Percentiles rank a stretch among this genome's conserved stretches.
Evolutionary conservation across 2,329 filamentous ascomycete species (phyloP).

Genomic region (Xylariaceae sp.): DNA sequence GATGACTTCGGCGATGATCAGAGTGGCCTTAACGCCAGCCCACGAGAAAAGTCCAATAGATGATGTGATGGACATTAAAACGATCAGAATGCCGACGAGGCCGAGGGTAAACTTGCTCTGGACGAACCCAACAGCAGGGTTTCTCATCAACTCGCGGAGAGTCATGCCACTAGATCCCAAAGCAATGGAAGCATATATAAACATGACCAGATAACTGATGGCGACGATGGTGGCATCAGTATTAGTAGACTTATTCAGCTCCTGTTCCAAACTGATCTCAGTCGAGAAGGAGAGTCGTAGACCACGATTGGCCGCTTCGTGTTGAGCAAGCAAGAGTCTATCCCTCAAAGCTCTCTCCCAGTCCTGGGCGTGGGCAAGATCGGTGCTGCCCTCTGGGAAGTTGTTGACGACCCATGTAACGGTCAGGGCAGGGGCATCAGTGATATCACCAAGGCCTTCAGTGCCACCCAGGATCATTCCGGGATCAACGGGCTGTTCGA

Average conservation of each 20-base stretch:
- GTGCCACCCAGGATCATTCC: slow-evolving; percentile 84
- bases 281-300: slow-evolving; percentile 90
- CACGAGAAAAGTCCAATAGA: slow-evolving; percentile 95
- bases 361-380: slow-evolving; percentile 72
- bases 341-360: slow-evolving; percentile 80
- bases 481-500: slow-evolving; percentile 82
- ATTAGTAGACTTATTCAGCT: slow-evolving; percentile 96
- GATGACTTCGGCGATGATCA: slow-evolving; percentile 98
- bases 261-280: slow-evolving; percentile 90
- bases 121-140: slow-evolving; percentile 80
- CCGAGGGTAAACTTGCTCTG: slow-evolving; percentile 96
- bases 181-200: slow-evolving; percentile 90
- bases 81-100: slow-evolving; percentile 90
- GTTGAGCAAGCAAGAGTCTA: slow-evolving; percentile 71
- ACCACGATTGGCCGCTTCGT: slow-evolving; percentile 72
- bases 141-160: slow-evolving; percentile 70
- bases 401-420: slow-evolving; percentile 96
- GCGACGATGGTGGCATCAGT: slow-evolving; percentile 96
- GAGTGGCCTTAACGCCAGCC: slow-evolving; percentile 83
- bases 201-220: slow-evolving; percentile 98
- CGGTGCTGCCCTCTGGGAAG: slow-evolving; percentile 66
- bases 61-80: slow-evolving; percentile 93
- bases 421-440: slow-evolving; percentile 75
- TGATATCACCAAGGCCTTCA: slow-evolving; percentile 58
- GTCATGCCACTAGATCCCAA: slow-evolving; percentile 84